phyloP scores from a whole-genome alignment of 768 basidiomycete genomes.

The Cystobasidium onofrii region DNA sequence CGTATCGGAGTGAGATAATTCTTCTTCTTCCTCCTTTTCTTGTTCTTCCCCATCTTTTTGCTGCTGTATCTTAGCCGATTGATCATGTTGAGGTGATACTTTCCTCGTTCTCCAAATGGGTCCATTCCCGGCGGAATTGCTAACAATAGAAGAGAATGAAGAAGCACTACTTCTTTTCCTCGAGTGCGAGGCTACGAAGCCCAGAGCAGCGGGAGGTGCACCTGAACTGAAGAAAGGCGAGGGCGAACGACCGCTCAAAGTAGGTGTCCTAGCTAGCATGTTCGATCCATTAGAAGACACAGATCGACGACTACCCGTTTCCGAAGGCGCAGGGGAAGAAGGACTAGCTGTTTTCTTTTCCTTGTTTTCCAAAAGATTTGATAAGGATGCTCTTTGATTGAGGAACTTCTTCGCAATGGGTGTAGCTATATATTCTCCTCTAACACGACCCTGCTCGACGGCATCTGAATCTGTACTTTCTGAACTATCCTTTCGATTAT shows the following conservation, averaged over 20 bases:
- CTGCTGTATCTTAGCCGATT: background rate
- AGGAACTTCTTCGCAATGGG: conserved; percentile 27
- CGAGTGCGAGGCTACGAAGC: conserved; percentile 8
- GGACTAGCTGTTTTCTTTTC: background rate
- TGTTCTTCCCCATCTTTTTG: background rate
- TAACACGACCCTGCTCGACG: background rate
- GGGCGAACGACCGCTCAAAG: conserved; percentile 4
- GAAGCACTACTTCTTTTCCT: conserved; percentile 15
- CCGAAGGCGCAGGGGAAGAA: background rate
- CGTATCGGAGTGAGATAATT: conserved; percentile 22
- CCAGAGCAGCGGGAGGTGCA: conserved; percentile 6
- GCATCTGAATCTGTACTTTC: background rate
- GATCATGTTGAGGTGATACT: background rate
- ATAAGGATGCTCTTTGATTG: conserved; percentile 2
- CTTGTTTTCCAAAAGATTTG: background rate
- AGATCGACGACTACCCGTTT: background rate
- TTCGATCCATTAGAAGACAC: background rate
- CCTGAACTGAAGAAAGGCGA: conserved; percentile 28
- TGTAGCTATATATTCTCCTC: conserved; percentile 1
- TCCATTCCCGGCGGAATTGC: background rate
- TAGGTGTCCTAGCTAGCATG: conserved; percentile 13
- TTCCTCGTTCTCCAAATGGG: background rate
- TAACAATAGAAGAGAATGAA: conserved; percentile 10
- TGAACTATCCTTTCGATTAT: background rate
- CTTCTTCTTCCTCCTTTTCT: conserved; percentile 17